A percentile compares a stretch with the other conserved stretches of the same genome.
Conservation (phyloP, 2,329 filamentous ascomycete species). For the Neopestalotiopsis sp. region DNA sequence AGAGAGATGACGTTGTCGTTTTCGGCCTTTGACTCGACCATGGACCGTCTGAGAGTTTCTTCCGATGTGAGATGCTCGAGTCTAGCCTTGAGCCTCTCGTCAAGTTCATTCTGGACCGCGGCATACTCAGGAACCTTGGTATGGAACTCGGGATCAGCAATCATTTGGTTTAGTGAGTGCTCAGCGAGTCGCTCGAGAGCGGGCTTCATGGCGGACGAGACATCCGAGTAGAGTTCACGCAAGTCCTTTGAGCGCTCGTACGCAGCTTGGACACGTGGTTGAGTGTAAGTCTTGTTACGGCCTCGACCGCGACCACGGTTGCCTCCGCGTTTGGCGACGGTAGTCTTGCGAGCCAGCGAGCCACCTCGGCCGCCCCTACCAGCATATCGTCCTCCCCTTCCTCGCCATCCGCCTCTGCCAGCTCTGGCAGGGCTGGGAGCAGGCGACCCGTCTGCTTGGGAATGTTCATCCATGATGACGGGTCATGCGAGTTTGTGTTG, state of each 20-base stretch:
- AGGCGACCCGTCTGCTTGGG: constrained; percentile 33
- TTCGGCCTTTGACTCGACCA: constrained; percentile 40
- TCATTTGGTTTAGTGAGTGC: constrained; percentile 61
- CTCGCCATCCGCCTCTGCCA: constrained; percentile 35
- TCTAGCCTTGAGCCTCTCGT: constrained; percentile 44
- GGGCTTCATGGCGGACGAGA: constrained; percentile 68
- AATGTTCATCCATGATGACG: constrained; percentile 35
- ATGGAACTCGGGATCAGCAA: constrained; percentile 58
- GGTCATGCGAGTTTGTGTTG: constrained; percentile 26
- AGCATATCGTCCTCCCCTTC: constrained; percentile 21
- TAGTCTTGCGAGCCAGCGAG: constrained; percentile 30
- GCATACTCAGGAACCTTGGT: constrained; percentile 59
- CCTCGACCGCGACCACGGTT: constrained; percentile 45
- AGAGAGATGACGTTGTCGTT: constrained; percentile 45
- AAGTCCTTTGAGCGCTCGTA: constrained; percentile 71
- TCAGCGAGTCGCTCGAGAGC: constrained; percentile 70
- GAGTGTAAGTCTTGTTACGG: constrained; percentile 61
- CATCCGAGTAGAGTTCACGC: constrained; percentile 67
- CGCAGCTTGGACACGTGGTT: constrained; percentile 60
- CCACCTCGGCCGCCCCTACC: constrained; percentile 29
- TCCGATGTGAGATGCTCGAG: constrained; percentile 36
- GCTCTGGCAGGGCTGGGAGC: constrained; percentile 38
- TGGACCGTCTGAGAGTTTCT: constrained; percentile 37
- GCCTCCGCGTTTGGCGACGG: constrained; percentile 28
- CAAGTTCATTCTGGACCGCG: constrained; percentile 57